Percentiles rank a stretch among this genome's conserved stretches.
These are phyloP conservation scores for Nymphaea colorata DNA, from an alignment of 164 flowering plant genomes.

Conservation along the genomic window DNA sequence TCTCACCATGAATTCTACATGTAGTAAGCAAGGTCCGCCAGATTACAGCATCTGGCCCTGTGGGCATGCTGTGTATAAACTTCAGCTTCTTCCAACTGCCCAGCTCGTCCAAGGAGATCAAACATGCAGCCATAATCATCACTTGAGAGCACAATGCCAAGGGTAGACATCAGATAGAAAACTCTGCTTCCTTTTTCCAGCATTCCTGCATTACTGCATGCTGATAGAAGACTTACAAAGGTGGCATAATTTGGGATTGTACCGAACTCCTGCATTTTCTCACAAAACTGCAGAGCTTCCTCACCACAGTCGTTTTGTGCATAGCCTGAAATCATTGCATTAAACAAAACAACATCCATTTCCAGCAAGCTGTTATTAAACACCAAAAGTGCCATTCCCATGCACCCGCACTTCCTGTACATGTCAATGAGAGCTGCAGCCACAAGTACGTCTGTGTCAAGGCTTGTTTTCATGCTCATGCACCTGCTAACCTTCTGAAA, in stretches of 20 bases:
- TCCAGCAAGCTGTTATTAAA: constrained; percentile 21
- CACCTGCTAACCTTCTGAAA: constrained; percentile 31
- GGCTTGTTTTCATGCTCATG: constrained; percentile 29
- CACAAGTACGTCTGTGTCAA: constrained; percentile 19
- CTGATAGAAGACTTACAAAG: constrained; percentile 28
- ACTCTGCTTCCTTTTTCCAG: constrained; percentile 33
- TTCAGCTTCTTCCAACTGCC: constrained; percentile 36
- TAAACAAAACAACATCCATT: constrained; percentile 23
- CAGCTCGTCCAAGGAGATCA: constrained; percentile 40
- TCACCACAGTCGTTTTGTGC: constrained; percentile 35
- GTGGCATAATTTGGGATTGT: constrained; percentile 26
- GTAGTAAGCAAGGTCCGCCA: constrained; percentile 41
- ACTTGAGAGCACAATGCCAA: constrained; percentile 14
- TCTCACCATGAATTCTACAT: constrained; percentile 34
- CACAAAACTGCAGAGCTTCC: constrained; percentile 30
- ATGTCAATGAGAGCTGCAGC: constrained; percentile 32
- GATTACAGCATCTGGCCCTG: constrained; percentile 31
- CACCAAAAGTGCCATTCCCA: constrained; percentile 24
- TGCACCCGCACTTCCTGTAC: constrained; percentile 41
- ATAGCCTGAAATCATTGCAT: constrained; percentile 37
- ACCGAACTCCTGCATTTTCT: constrained; percentile 21
- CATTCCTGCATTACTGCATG: constrained; percentile 41
- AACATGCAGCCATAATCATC: constrained; percentile 48
- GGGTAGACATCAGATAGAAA: constrained; percentile 15
- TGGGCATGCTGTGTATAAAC: constrained; percentile 15